A percentile compares a stretch with the other conserved stretches of the same genome.
phyloP scores from a whole-genome alignment of 2,329 filamentous ascomycete genomes.

The Cordyceps pruinosa region DNA sequence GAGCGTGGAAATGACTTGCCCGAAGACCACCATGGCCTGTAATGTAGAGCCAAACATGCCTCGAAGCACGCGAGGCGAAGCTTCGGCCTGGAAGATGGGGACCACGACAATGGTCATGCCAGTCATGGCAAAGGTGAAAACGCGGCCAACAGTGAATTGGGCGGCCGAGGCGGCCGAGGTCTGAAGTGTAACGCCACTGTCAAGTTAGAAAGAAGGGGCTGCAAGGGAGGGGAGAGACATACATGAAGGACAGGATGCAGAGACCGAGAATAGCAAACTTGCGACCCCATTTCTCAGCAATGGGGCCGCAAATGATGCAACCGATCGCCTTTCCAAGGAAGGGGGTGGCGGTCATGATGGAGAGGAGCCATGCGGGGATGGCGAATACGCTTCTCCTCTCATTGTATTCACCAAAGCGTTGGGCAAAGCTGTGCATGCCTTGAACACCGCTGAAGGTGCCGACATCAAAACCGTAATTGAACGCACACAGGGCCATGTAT shows the following conservation, averaged over 20 bases:
- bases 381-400: slow-evolving; percentile 11
- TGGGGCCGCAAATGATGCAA: slow-evolving; percentile 15
- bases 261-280: slow-evolving; percentile 19
- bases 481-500: slow-evolving; percentile 21
- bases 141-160: slow-evolving; percentile 25
- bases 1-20: slow-evolving; percentile 21
- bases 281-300: slow-evolving; percentile 24
- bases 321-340: slow-evolving; percentile 20
- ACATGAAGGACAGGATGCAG: slow-evolving; percentile 17
- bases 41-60: slow-evolving; percentile 24
- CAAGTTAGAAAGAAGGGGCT: not conserved
- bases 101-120: slow-evolving; percentile 27
- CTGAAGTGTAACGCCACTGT: slow-evolving; percentile 24
- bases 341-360: slow-evolving; percentile 22
- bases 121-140: slow-evolving; percentile 25
- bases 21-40: slow-evolving; percentile 23
- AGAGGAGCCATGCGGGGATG: slow-evolving; percentile 19
- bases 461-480: slow-evolving; percentile 24
- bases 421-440: slow-evolving; percentile 21
- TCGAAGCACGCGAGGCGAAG: slow-evolving; percentile 20
- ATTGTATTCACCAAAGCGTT: slow-evolving; percentile 20
- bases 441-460: slow-evolving; percentile 23
- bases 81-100: slow-evolving; percentile 25
- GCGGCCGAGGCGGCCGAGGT: slow-evolving; percentile 22
- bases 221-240: not conserved